Evolutionary conservation across 2,329 filamentous ascomycete species (phyloP).

Genomic region (Dactylonectria macrodidyma): DNA sequence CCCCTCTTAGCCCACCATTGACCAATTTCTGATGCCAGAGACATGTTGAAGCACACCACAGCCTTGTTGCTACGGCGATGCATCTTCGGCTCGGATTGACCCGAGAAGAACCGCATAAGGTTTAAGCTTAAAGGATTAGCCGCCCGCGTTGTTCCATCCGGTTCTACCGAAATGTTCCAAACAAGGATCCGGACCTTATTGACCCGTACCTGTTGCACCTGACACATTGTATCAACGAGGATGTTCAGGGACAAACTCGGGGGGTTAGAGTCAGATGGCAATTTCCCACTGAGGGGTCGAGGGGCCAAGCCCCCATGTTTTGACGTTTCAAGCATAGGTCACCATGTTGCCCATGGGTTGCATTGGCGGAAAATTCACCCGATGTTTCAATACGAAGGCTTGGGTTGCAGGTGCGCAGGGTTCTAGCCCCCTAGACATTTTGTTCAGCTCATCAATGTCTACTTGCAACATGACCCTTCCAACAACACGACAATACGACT

Average conservation of each 20-base stretch:
- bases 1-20: too few species aligned
- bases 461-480: too few species aligned
- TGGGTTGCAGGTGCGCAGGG: too few species aligned
- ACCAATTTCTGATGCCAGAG: too few species aligned
- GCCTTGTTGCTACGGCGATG: background rate
- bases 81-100: background rate
- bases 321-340: background rate
- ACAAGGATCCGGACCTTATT: background rate
- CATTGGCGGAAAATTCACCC: background rate
- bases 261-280: background rate
- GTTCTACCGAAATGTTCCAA: background rate
- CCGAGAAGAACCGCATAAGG: slow-evolving; percentile 7
- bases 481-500: too few species aligned
- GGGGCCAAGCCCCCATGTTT: background rate
- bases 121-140: slow-evolving; percentile 20
- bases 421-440: too few species aligned
- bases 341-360: background rate
- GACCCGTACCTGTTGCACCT: too few species aligned
- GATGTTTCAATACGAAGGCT: background rate
- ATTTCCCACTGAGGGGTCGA: background rate
- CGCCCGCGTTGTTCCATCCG: background rate
- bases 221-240: background rate
- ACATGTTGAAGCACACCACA: too few species aligned
- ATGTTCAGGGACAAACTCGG: background rate
- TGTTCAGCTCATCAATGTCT: too few species aligned